Evolutionary conservation across 805 yeast species (phyloP), one percentile per base, ranked within the genome.

Genomic region (Pachysolen tannophilus): DNA sequence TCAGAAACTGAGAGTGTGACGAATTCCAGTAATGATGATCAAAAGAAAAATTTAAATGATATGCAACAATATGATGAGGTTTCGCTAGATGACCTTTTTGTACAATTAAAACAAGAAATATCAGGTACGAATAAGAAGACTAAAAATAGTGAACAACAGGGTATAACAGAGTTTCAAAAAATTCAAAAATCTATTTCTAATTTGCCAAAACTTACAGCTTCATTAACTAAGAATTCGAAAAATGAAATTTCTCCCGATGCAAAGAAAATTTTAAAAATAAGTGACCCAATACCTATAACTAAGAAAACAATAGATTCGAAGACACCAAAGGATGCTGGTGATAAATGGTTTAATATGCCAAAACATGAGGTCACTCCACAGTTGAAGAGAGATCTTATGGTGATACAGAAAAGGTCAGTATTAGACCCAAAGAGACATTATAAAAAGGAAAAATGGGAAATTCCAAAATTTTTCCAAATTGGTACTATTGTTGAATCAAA

Each of bases 361-460:
- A 78, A 75, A 45, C 76, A 79, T 5, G 92, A 82, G 46, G 58
- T 83, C 41, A 82, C 94, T 8, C 75, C 80, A 2, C 68, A 70
- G 20, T 53, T 83, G 15, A 82, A 82, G 50, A 68, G 94, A 40
- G 97, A 92, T 54, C 53, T 92, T 46, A 64, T 76, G 49, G 60
- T 92, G 11, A 65, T 92, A 40, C 79, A 85, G 50, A 84, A 90
- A 62, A 76, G 98, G 58, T 81, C 82, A 37, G 95, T 87, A 8
- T 67, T 92, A 42, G 97, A 92, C 53, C 97, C 97, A 6, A 92
- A 92, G 60, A 73, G 97, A 48, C 95, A 86, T 59, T 92, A 92
- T 60, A 86, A 84, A 59, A 85, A 84, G 55, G 92, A 82, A 40
- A 77, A 77, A 42, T 81, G 87, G 82, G 69, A 67, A 33, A 67